Evolutionary conservation across 139 green algal genomes (phyloP).

Genomic region (Picochlorum sp.): DNA sequence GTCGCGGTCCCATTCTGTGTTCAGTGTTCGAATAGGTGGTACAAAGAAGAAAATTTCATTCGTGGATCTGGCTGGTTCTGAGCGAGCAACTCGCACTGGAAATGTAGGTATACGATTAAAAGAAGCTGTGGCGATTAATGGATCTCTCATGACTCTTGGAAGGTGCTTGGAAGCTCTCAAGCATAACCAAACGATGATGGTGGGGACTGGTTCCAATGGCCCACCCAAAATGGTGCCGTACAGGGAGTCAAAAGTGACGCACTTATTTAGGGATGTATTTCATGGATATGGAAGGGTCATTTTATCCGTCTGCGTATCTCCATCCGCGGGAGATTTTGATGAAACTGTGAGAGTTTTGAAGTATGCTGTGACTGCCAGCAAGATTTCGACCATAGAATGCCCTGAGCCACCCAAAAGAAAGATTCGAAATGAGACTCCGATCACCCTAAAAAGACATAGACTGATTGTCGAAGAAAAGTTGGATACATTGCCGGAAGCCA

Average conservation of each 20-base stretch:
- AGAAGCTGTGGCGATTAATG: conserved; percentile 78
- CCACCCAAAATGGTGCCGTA: conserved; percentile 46
- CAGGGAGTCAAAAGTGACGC: conserved; percentile 45
- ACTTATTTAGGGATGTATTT: conserved; percentile 51
- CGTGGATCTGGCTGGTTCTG: conserved; percentile 70
- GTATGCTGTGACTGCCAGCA: conserved; percentile 40
- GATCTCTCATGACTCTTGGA: conserved; percentile 62
- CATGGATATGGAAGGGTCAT: conserved; percentile 60
- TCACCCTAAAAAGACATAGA: conserved; percentile 15
- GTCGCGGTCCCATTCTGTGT: conserved; percentile 66
- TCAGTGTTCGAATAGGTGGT: conserved; percentile 20
- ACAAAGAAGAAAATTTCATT: conserved; percentile 37
- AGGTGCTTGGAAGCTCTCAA: conserved; percentile 69
- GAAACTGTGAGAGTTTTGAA: conserved; percentile 55
- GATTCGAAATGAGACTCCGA: conserved; percentile 23
- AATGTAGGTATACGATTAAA: conserved; percentile 56
- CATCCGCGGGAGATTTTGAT: conserved; percentile 51
- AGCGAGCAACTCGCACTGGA: conserved; percentile 55
- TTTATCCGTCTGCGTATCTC: conserved; percentile 58
- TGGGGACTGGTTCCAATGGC: background rate
- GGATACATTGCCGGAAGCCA: background rate
- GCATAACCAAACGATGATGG: conserved; percentile 51
- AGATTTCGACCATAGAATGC: conserved; percentile 38
- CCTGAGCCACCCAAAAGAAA: conserved; percentile 31
- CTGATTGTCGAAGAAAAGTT: conserved; percentile 3